Conservation (phyloP, 176 grass and related monocot genomes). For the Raddia distichophylla region DNA sequence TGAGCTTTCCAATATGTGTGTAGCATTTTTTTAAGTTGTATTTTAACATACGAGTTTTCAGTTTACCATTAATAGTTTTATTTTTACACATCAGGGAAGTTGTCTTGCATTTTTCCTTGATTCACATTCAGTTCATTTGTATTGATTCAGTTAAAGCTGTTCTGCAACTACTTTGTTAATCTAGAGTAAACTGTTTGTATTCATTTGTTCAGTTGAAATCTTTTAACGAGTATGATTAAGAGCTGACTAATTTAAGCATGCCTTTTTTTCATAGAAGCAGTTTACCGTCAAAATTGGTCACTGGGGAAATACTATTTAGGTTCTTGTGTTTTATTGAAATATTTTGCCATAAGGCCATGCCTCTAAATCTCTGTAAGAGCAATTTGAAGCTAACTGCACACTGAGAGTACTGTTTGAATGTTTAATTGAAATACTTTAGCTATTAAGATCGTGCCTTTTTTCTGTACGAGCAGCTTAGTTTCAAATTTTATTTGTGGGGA, state of each 20-base stretch:
- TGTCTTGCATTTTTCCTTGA: background rate
- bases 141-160: conserved; percentile 1
- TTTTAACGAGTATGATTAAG: background rate
- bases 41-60: background rate
- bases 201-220: background rate
- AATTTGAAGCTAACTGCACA: background rate
- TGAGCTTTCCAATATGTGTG: background rate
- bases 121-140: background rate
- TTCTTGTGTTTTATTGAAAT: conserved; percentile 6
- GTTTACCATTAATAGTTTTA: background rate
- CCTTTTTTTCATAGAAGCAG: background rate
- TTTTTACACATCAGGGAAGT: background rate
- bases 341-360: background rate
- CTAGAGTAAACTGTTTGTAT: background rate
- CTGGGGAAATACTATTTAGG: background rate
- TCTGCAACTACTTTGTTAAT: background rate
- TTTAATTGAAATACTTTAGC: conserved; percentile 1
- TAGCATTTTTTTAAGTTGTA: background rate
- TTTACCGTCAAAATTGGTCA: background rate
- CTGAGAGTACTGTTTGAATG: background rate
- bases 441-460: background rate
- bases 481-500: background rate
- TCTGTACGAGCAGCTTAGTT: background rate
- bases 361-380: background rate
- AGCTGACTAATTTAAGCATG: background rate